phyloP scores from a whole-genome alignment of 441 rosid species.

The Manihot esculenta region DNA sequence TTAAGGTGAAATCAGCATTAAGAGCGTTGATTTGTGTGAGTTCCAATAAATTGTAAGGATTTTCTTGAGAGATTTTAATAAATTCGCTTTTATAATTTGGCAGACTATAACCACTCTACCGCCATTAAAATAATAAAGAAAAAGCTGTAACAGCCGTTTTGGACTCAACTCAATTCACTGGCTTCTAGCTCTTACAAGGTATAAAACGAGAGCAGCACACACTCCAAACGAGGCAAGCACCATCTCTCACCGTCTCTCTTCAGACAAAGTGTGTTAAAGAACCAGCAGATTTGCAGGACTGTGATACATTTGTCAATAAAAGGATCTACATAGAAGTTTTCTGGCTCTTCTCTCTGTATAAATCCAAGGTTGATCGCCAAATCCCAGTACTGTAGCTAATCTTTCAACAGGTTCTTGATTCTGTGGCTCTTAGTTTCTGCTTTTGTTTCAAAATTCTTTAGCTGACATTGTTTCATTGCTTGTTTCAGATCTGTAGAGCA shows the following conservation, averaged over 20 bases:
- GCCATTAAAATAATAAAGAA: not conserved
- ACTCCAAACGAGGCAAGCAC: not conserved
- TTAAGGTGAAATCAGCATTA: too few species aligned
- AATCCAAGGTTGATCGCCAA: not conserved
- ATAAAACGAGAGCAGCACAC: conserved; percentile 22
- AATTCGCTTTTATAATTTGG: not conserved
- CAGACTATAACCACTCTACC: conserved; percentile 12
- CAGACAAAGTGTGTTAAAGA: conserved; percentile 18
- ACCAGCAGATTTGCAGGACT: conserved; percentile 13
- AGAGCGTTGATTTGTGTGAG: not conserved
- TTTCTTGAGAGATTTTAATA: not conserved
- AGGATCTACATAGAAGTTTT: not conserved
- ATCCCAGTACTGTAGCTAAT: not conserved
- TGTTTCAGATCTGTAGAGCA: conserved; percentile 27
- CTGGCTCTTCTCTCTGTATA: conserved; percentile 9
- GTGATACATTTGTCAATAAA: conserved; percentile 33
- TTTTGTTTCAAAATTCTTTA: conserved; percentile 21
- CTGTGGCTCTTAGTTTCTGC: conserved; percentile 11
- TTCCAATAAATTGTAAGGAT: conserved; percentile 9
- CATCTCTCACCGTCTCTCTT: not conserved
- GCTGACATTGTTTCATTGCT: not conserved
- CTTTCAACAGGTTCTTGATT: conserved; percentile 4
- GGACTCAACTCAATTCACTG: conserved; percentile 11
- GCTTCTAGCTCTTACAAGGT: conserved; percentile 13
- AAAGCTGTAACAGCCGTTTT: conserved; percentile 29